Conservation (phyloP, 1,284 basidiomycete genomes). For the Cystobasidium slooffiae region DNA sequence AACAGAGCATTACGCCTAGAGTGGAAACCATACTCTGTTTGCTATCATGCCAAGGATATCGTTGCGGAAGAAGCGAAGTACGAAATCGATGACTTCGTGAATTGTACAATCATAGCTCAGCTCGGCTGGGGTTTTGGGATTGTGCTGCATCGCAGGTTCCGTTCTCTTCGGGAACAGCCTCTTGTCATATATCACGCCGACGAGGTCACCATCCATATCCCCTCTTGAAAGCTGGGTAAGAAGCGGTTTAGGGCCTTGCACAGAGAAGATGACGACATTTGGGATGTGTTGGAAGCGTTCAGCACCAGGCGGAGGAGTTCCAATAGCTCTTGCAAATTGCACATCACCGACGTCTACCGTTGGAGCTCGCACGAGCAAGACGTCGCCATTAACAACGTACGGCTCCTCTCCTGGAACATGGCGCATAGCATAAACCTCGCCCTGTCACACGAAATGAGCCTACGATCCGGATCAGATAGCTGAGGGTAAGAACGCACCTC, state of each 20-base stretch:
- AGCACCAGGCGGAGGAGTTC: constrained; percentile 61
- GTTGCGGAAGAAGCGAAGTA: constrained; percentile 58
- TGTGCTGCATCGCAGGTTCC: constrained; percentile 63
- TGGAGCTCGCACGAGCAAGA: constrained; percentile 68
- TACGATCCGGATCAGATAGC: not conserved
- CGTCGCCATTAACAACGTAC: constrained; percentile 64
- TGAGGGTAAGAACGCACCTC: constrained; percentile 59
- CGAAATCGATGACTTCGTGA: constrained; percentile 72
- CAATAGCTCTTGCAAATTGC: constrained; percentile 66
- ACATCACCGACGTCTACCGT: constrained; percentile 72
- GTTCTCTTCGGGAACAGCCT: constrained; percentile 62
- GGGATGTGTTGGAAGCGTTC: constrained; percentile 59
- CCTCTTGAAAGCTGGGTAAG: constrained; percentile 69
- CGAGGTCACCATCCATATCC: constrained; percentile 60
- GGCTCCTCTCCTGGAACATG: constrained; percentile 41
- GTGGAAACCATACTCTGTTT: constrained; percentile 7
- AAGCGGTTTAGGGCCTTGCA: constrained; percentile 61
- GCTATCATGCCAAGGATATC: constrained; percentile 48
- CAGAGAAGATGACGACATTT: constrained; percentile 57
- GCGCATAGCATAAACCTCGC: constrained; percentile 62
- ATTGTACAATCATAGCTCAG: constrained; percentile 66
- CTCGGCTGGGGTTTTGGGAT: constrained; percentile 61
- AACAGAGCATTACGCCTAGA: not conserved
- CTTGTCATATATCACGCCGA: constrained; percentile 61
- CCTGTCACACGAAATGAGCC: constrained; percentile 45